Percentiles rank a stretch among this genome's conserved stretches.
Conservation (phyloP, 2,329 filamentous ascomycete species). For the Daldinia eschscholtzii region DNA sequence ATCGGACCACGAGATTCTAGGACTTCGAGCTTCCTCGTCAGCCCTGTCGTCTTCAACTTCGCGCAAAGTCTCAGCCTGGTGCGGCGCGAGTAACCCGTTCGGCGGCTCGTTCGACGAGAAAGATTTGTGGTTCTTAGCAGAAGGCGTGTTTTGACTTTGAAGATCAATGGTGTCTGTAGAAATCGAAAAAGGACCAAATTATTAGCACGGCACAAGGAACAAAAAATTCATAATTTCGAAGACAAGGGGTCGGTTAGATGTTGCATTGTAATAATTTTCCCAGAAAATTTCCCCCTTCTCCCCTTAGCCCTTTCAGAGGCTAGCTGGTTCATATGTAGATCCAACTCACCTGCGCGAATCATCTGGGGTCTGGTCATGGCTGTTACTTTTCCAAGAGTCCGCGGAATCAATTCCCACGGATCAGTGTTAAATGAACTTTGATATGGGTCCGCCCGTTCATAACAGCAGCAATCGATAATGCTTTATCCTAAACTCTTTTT, state of each 20-base stretch:
- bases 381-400: constrained; percentile 49
- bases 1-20: constrained; percentile 68
- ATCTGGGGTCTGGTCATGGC: constrained; percentile 71
- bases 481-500: constrained; percentile 26
- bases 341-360: constrained; percentile 67
- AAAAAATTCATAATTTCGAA: constrained; percentile 36
- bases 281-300: constrained; percentile 18
- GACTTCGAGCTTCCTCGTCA: constrained; percentile 76
- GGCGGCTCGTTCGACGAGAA: constrained; percentile 65
- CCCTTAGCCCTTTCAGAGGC: constrained; percentile 33
- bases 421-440: constrained; percentile 39
- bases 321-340: constrained; percentile 36
- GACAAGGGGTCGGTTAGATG: constrained; percentile 40
- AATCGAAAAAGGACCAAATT: constrained; percentile 43
- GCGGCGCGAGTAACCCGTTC: constrained; percentile 71
- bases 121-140: constrained; percentile 83
- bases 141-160: constrained; percentile 84
- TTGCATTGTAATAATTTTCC: constrained; percentile 45
- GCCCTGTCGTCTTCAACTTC: constrained; percentile 82
- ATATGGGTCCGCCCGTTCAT: constrained; percentile 35
- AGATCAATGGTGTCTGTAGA: constrained; percentile 90
- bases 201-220: constrained; percentile 41
- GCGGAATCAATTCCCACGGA: constrained; percentile 50
- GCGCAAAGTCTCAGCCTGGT: constrained; percentile 87
- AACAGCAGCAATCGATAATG: constrained; percentile 37